A percentile compares a stretch with the other conserved stretches of the same genome.
Evolutionary conservation across 257 asterid species (phyloP).

Genomic region (Petunia axillaris): DNA sequence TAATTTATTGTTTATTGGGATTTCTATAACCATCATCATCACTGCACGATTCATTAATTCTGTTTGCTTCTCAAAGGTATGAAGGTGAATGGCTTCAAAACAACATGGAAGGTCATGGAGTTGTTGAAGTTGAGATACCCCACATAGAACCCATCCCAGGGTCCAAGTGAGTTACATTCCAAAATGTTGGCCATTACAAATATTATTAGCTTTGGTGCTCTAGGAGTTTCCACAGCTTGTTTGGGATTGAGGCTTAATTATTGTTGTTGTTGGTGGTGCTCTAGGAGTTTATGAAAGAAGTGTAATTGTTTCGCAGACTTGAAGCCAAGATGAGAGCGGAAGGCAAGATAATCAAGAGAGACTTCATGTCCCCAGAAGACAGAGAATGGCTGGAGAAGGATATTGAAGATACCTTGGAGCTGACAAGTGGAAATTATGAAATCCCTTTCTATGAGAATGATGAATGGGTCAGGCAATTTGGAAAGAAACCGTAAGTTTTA

Average conservation of each 20-base stretch:
- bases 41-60: background rate
- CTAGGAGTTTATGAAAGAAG: background rate
- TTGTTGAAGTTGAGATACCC: slow-evolving; percentile 97
- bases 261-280: background rate
- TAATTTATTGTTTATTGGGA: background rate
- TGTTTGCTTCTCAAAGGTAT: slow-evolving; percentile 53
- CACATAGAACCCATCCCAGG: slow-evolving; percentile 83
- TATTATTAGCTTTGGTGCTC: background rate
- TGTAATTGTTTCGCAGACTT: slow-evolving; percentile 54
- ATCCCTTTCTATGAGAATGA: slow-evolving; percentile 87
- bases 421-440: slow-evolving; percentile 60
- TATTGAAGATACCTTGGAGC: slow-evolving; percentile 75
- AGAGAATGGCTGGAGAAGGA: slow-evolving; percentile 96
- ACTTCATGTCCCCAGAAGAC: slow-evolving; percentile 94
- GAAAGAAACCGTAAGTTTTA: slow-evolving; percentile 82
- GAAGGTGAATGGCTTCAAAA: slow-evolving; percentile 99
- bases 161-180: slow-evolving; percentile 62
- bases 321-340: slow-evolving; percentile 95
- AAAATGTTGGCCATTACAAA: slow-evolving; percentile 6
- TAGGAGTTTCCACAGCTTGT: background rate
- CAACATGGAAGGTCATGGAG: slow-evolving; percentile 98
- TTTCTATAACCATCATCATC: background rate
- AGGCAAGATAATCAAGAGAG: slow-evolving; percentile 78
- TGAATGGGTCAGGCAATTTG: slow-evolving; percentile 72
- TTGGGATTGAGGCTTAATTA: too few species aligned